phyloP scores from a whole-genome alignment of 768 basidiomycete species.

The Termitomyces sp. region DNA sequence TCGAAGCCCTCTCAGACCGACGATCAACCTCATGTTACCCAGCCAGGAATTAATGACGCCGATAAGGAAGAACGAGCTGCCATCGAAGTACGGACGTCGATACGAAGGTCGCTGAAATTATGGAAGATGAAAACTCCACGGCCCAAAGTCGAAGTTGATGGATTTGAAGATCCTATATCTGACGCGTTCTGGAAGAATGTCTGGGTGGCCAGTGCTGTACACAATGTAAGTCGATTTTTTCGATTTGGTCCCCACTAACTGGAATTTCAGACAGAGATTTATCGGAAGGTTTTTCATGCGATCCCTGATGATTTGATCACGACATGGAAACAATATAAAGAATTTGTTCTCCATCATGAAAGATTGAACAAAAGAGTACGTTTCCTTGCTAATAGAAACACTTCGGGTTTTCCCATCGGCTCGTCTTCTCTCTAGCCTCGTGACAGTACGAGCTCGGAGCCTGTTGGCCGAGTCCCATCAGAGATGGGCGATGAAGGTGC shows the following conservation, averaged over 20 bases:
- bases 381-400: not conserved
- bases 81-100: conserved; percentile 40
- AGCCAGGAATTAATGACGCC: conserved; percentile 35
- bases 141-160: conserved; percentile 70
- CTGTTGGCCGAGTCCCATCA: conserved; percentile 52
- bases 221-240: conserved; percentile 61
- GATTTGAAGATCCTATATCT: conserved; percentile 84
- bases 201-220: conserved; percentile 82
- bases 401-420: not conserved
- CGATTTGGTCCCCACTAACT: conserved; percentile 3
- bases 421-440: conserved; percentile 30
- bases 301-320: conserved; percentile 89
- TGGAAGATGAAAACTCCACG: conserved; percentile 63
- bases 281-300: conserved; percentile 90
- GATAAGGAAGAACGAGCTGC: conserved; percentile 46
- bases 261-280: conserved; percentile 78
- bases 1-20: conserved; percentile 34
- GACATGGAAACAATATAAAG: conserved; percentile 94
- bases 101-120: conserved; percentile 49
- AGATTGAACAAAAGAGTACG: conserved; percentile 64
- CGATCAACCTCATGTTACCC: conserved; percentile 42
- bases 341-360: conserved; percentile 75
- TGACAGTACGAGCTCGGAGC: conserved; percentile 33
- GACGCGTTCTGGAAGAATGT: conserved; percentile 87
- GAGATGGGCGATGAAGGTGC: conserved; percentile 43